These are phyloP conservation scores for Metarhizium brunneum DNA, from an alignment of 2,329 filamentous ascomycete genomes.

Conservation along the genomic window DNA sequence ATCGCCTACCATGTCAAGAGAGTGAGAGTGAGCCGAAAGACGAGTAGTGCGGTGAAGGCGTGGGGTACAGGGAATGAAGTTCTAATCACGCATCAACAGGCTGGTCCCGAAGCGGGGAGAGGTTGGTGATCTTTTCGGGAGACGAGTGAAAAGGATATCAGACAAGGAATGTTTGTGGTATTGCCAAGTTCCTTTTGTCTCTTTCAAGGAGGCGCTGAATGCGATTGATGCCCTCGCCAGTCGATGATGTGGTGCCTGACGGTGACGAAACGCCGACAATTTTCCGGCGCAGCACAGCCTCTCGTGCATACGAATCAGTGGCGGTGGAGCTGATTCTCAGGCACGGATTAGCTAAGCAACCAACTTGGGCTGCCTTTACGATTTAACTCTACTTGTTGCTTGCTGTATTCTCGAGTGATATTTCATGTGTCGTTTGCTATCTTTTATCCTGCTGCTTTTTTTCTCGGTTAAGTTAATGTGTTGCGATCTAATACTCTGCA, in stretches of 20 bases:
- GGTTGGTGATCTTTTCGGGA: constrained; percentile 8
- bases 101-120: constrained; percentile 12
- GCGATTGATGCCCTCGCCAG: constrained; percentile 4
- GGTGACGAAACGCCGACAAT: constrained; percentile 26
- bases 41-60: constrained; percentile 2
- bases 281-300: constrained; percentile 23
- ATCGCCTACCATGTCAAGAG: constrained; percentile 24
- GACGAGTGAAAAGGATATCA: background rate
- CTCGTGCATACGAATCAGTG: constrained; percentile 15
- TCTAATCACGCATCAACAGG: constrained; percentile 8
- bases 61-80: background rate
- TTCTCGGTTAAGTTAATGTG: too few relatives aligned
- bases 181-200: background rate
- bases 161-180: background rate
- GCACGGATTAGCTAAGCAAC: background rate
- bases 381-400: too few relatives aligned
- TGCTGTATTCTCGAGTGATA: too few relatives aligned
- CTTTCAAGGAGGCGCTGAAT: constrained; percentile 8
- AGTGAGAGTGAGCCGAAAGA: constrained; percentile 9
- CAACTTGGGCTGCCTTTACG: too few relatives aligned
- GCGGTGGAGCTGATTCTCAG: constrained; percentile 6
- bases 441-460: too few relatives aligned
- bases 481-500: too few relatives aligned
- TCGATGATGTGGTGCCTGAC: constrained; percentile 21
- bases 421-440: too few relatives aligned